Evolutionary conservation across 768 basidiomycete genomes (phyloP).

Genomic region (Mycena filopes): DNA sequence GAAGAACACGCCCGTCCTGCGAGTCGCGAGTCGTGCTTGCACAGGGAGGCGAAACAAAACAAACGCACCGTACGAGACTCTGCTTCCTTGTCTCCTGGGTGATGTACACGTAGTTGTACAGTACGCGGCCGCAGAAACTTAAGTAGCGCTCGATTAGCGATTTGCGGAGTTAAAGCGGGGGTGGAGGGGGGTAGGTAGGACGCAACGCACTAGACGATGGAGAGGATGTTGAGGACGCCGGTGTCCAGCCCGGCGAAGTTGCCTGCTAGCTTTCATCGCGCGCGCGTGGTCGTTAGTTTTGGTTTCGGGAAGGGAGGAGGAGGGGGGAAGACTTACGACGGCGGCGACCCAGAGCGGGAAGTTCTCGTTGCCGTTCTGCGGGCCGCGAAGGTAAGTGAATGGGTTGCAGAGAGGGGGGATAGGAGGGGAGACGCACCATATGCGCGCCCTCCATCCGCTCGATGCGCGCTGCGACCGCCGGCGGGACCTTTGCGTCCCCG

Average conservation of each 20-base stretch:
- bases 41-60: too few species aligned
- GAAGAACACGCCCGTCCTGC: constrained; percentile 4
- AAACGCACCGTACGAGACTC: constrained; percentile 25
- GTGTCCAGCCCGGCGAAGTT: constrained; percentile 37
- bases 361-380: constrained; percentile 44
- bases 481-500: constrained; percentile 39
- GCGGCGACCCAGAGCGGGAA: constrained; percentile 44
- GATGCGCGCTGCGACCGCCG: constrained; percentile 36
- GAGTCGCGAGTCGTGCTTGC: too few species aligned
- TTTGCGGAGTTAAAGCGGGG: constrained; percentile 24
- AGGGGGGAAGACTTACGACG: constrained; percentile 33
- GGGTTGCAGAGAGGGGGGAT: not conserved
- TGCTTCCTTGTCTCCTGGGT: constrained; percentile 34
- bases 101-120: constrained; percentile 46
- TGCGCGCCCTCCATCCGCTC: constrained; percentile 52
- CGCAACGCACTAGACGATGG: constrained; percentile 42
- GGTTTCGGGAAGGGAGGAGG: too few species aligned
- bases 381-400: constrained; percentile 6
- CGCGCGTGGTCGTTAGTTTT: too few species aligned
- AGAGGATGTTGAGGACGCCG: constrained; percentile 38
- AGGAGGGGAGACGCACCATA: constrained; percentile 44
- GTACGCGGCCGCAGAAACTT: constrained; percentile 37
- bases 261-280: constrained; percentile 38
- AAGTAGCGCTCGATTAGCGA: not conserved
- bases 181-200: not conserved